Evolutionary conservation across 306 rosid genomes (phyloP), one percentile per base, ranked within the genome.

Genomic region (Citrullus amarus): DNA sequence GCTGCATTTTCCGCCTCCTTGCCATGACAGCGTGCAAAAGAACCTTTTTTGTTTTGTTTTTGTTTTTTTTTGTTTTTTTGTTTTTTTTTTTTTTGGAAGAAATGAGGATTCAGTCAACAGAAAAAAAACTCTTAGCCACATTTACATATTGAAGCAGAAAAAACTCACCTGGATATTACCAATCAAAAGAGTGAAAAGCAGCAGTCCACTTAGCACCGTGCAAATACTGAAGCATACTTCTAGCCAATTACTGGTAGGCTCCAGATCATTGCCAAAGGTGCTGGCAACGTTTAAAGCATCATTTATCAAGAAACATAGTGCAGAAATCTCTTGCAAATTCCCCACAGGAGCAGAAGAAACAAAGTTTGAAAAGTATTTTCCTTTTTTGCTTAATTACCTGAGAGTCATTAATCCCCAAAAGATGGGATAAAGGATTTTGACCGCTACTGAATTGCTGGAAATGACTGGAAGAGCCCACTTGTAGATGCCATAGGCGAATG

Each of bases 381-480:
- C 41, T 14, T 48, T 41, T 7, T 22, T 7, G 2, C 39, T 25
- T 48, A 48, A 12, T 48, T 86, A 95, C 99, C 99, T 91, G 79
- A 96, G 99, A 77, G 97, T 88, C 98, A 96, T 89, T 85, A 96
- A 83, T 57, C 99, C 99, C 99, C 99, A 96, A 80, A 96, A 96
- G 48, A 96, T 96, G 81, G 99, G 98, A 84, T 96, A 96, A 20
- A 96, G 97, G 84, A 92, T 90, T 90, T 96, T 96, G 30, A 96
- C 95, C 25, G 96, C 83, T 54, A 91, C 44, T 0, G 99, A 96
- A 61, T 96, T 90, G 86, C 99, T 92, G 36, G 99, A 96, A 62
- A 96, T 92, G 80, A 96, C 98, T 0, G 99, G 99, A 81, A 96
- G 99, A 75, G 99, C 99, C 98, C 92, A 91, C 75, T 91, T 86